Evolutionary conservation across 148 eudicot genomes (phyloP), one percentile per base, ranked within the genome.

Genomic region (Arctostaphylos glauca): DNA sequence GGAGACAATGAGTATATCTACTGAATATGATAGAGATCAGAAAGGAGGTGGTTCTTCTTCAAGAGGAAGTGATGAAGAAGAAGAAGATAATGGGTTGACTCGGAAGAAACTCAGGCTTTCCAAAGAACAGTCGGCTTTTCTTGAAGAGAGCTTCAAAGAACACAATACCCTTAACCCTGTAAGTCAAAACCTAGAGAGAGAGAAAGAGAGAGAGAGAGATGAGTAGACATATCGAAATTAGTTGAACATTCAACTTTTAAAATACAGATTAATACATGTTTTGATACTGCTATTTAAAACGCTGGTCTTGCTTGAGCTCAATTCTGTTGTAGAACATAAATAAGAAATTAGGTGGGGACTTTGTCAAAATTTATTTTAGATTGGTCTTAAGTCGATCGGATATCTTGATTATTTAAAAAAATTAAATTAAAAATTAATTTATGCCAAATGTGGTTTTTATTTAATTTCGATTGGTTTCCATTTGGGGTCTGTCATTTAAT

Each of bases 151-250:
- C 82, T 94, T 92, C 86, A 91, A 90, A 82, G 91, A 92, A 80
- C 95, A 94, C 83, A 85, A 86, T 84, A 91, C 95, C 47, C 93
- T 94, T 82, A 92, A 94, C 77, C 93, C 95, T 75, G 98, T 94
- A 86, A 89, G 94, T 92, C 86, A 6, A 53, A 31, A 31, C 38
- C 38, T 31, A 31, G 0, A 12, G 3, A 44, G 47, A 16, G 18
- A 67, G n/a, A n/a, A n/a, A n/a, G n/a, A n/a, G 19, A 58, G 25
- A 38, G 0, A 70, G 5, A 31, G 38, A 31, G 38, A 31, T 31
- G 38, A 31, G 38, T 31, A 31, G 0, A 31, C 38, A 31, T 31
- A 31, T 31, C 38, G 38, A 31, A 31, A 31, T n/a, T n/a, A n/a
- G 38, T 31, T 31, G 38, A 31, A 31, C 38, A 31, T 31, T 31